Base-by-base conservation (phyloP, 2,329 filamentous ascomycete species). In the Shiraia bambusicola region DNA sequence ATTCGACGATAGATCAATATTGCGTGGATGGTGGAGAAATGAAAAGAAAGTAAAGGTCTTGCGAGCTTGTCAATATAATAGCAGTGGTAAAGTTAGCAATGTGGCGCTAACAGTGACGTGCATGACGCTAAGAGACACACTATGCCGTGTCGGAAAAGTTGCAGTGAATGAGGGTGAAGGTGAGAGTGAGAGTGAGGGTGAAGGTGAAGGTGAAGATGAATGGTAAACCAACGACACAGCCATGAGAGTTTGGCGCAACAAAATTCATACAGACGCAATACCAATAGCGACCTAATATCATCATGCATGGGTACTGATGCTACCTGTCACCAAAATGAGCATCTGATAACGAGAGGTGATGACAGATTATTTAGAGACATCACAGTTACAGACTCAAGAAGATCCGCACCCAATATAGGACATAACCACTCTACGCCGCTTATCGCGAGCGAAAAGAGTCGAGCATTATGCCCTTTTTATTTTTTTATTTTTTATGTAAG, bases 381-480 rank as follows among this genome's bases (percentile, higher is more conserved):
- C 42, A 40, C 27, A 40, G 34, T 49, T 45, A 49, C 50, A 16
- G 24, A n/a, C 25, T 11, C 13, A 12, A 24, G 25, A 19, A n/a
- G 29, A 27, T 30, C 26, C 14, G 29, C 6, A 32, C 11, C 28
- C n/a, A 34, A 29, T 26, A 45, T 56, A 55, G 56, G 59, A 58
- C 63, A 63, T 57, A 47, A 56, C 57, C 45, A 63, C 60, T 45
- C 55, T 49, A 43, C 44, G 44, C 43, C 44, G 34, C 37, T 29
- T 28, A 11, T 40, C 26, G 31, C 33, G 47, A 27, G 34, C 35
- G 34, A 22, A 31, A n/a, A 33, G 51, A 54, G 56, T 45, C 36
- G 56, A 62, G 59, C 55, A 58, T 57, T 47, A 63, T 63, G 59
- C 59, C 63, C 59, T n/a, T 50, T 65, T 65, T 65, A 52, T 59